Conservation (phyloP, 78 protist species). For the Protostelium mycophagum region DNA sequence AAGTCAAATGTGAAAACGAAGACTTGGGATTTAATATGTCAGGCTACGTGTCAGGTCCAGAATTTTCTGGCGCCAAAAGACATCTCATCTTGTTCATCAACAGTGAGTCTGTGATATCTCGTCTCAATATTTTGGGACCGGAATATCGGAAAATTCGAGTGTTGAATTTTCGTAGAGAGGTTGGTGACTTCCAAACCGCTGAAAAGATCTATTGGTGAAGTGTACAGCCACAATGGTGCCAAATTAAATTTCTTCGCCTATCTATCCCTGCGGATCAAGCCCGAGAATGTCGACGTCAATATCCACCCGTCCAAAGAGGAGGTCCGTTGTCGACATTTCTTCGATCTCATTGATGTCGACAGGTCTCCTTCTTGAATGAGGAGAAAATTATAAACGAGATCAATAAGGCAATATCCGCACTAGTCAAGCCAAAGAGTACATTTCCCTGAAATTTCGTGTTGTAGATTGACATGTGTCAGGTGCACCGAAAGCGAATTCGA, state of each 20-base stretch:
- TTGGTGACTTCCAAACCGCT: constrained; percentile 82
- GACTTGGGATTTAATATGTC: background rate
- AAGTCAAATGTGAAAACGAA: background rate
- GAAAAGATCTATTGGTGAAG: constrained; percentile 49
- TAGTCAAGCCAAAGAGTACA: background rate
- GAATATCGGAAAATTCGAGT: background rate
- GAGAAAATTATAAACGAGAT: background rate
- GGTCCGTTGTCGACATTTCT: constrained; percentile 5
- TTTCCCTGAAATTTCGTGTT: too few relatives aligned
- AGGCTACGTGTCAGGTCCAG: background rate
- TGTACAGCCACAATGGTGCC: constrained; percentile 69
- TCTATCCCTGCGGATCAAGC: constrained; percentile 64
- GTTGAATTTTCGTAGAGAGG: constrained; percentile 42
- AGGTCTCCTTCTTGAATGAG: background rate
- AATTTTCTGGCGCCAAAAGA: background rate
- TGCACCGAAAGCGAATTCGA: too few relatives aligned
- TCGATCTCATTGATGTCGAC: background rate
- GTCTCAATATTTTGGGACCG: too few relatives aligned
- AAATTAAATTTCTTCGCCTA: constrained; percentile 77
- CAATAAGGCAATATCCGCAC: background rate
- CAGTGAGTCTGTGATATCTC: background rate
- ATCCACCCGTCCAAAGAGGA: constrained; percentile 96
- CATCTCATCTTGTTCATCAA: background rate
- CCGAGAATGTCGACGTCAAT: constrained; percentile 92
- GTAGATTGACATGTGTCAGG: too few relatives aligned